Base-by-base conservation (phyloP, 2,329 filamentous ascomycete species). In the Microdochium paspali region DNA sequence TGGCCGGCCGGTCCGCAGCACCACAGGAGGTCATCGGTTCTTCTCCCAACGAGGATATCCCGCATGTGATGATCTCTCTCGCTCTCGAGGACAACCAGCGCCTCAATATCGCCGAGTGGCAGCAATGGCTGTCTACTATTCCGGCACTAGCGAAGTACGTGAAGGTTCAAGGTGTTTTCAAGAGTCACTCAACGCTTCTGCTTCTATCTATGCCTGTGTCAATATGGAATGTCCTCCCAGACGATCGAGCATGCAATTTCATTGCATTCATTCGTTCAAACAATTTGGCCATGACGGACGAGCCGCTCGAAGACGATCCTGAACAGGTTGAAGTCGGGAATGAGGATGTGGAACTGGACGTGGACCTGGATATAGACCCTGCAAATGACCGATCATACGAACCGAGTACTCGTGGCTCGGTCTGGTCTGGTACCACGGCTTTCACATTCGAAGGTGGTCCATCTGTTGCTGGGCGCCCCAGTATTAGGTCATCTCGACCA, bases 61-160 rank as follows among this genome's bases (percentile, higher is more conserved):
- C 78, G 3, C 77, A 81, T 52, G 77, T 81, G 35, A 77, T 81
- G 72, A 77, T 81, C 25, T 80, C 77, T 0, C 58, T 81, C 5
- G 76, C 78, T 0, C 63, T 82, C 1, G 77, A 81, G 54, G 76
- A 77, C 10, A 69, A 81, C 46, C 76, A 80, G 51, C 64, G 66
- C 13, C 60, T 80, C 1, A 77, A 80, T 44, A 62, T 82, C n/a
- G 71, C 74, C 48, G 74, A 75, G 4, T 81, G 77, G 76, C 71
- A 80, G 55, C 68, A 72, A 47, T 81, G 77, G 77, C 66, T 81
- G 3, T 61, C 66, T 24, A 69, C 66, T 18, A 79, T 80, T 50
- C 77, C 78, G 1, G 72, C 75, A 2, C 63, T 81, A 47, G 77
- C 77, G 39, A 80, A 76, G 53, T 76, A 79, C 51, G 76, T 79